Evolutionary conservation across 306 rosid genomes (phyloP), one percentile per base, ranked within the genome.

Genomic region (Dryas octopetala): DNA sequence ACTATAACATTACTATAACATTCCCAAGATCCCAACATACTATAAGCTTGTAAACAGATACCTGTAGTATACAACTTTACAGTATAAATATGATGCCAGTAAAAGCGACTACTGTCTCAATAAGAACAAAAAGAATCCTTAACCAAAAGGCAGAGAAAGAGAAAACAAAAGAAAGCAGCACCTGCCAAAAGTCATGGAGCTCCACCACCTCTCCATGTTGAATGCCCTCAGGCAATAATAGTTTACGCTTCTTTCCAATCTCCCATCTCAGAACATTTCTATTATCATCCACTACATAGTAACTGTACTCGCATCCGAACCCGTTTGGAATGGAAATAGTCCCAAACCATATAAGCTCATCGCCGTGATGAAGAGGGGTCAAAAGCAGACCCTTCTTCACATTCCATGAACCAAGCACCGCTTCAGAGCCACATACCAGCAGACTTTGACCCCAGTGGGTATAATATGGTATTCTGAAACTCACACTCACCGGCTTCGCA

Each of bases 141-240:
- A 19, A 61, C 59, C 52, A 74, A 58, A 32, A 68, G 41, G 49
- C 43, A 70, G 68, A 80, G 52, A 80, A 68, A 55, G 78, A 64
- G 26, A 73, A 61, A 70, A n/a, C 5, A 10, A 76, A 76, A 77
- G 62, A 76, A 76, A 77, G 62, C 32, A 76, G 70, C 78, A 95
- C 98, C 98, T 90, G 97, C 98, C 98, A 95, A 68, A 95, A 93
- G 83, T 91, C 98, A 73, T 77, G 91, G 44, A 90, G 80, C 87
- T 87, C 93, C n/a, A 95, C 71, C 74, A 80, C 79, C 71, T 83
- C 95, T 12, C 93, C 97, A 71, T 84, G 85, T 79, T 77, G 88
- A 77, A 91, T 78, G 59, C 88, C 84, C 74, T 83, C 86, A 43
- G 91, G 91, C 73, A 95, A 64, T 5, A 72, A 5, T 76, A 95